Evolutionary conservation across 805 yeast genomes (phyloP).

Genomic region (Teunomyces lycoperdinae): DNA sequence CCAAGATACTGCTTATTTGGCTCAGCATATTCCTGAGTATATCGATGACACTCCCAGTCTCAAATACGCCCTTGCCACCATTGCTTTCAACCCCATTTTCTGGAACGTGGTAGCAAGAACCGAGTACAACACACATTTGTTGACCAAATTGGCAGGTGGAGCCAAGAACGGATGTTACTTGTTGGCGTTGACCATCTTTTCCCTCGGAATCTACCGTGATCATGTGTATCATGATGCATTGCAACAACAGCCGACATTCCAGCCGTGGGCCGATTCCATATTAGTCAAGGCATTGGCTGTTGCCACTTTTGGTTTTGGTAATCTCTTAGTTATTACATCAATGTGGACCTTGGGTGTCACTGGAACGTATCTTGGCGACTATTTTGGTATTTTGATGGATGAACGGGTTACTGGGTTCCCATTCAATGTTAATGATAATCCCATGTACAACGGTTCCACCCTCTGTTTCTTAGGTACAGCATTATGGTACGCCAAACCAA

Average conservation of each 20-base stretch:
- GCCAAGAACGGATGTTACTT: constrained; percentile 76
- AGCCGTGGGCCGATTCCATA: constrained; percentile 42
- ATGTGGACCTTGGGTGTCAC: constrained; percentile 94
- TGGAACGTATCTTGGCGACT: constrained; percentile 96
- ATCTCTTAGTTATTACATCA: constrained; percentile 73
- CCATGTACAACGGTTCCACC: constrained; percentile 95
- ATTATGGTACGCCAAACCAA: constrained; percentile 82
- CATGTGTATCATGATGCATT: constrained; percentile 70
- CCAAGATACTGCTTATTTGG: constrained; percentile 18
- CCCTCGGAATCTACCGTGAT: constrained; percentile 82
- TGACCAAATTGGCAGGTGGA: constrained; percentile 74
- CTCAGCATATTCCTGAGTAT: constrained; percentile 17
- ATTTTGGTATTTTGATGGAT: constrained; percentile 92
- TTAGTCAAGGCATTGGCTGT: constrained; percentile 52
- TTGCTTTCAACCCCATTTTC: constrained; percentile 89
- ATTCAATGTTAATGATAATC: constrained; percentile 85
- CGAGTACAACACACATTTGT: constrained; percentile 73
- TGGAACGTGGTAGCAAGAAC: constrained; percentile 92
- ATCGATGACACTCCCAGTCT: constrained; percentile 20
- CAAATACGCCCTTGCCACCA: constrained; percentile 52
- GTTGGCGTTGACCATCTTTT: constrained; percentile 79
- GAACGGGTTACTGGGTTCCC: constrained; percentile 91
- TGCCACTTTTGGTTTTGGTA: constrained; percentile 62
- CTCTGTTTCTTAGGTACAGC: constrained; percentile 90
- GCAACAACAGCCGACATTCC: constrained; percentile 63